A percentile compares a stretch with the other conserved stretches of the same genome.
Evolutionary conservation across 805 yeast species (phyloP).

Genomic region (Candida broadrunensis): DNA sequence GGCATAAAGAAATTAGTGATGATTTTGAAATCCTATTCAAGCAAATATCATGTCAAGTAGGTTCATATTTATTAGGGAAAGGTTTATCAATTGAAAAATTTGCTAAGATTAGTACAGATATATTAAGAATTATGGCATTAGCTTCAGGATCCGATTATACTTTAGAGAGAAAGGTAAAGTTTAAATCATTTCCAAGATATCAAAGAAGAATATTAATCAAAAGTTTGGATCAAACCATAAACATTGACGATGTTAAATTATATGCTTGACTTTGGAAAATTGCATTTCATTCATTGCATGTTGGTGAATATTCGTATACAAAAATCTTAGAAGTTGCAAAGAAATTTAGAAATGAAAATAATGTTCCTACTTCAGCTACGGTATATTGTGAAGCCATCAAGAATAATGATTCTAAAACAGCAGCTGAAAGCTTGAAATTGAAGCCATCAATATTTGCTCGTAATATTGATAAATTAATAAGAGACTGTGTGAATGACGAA

Average conservation of each 20-base stretch:
- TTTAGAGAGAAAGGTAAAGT: constrained; percentile 2
- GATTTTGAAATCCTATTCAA: constrained; percentile 7
- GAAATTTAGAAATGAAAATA: constrained; percentile 6
- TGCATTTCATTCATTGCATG: constrained; percentile 10
- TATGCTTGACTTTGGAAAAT: constrained; percentile 5
- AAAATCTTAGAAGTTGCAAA: constrained; percentile 4
- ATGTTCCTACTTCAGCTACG: constrained; percentile 8
- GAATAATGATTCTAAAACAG: not conserved
- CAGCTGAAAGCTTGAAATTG: constrained; percentile 1
- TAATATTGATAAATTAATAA: constrained; percentile 6
- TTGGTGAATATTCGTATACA: constrained; percentile 7
- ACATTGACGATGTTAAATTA: constrained; percentile 7
- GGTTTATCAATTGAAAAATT: constrained; percentile 4
- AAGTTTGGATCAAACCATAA: constrained; percentile 7
- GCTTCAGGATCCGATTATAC: constrained; percentile 3
- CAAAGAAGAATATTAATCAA: constrained; percentile 3
- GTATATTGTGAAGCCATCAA: constrained; percentile 6
- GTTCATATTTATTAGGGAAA: constrained; percentile 1
- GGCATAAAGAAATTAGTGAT: constrained; percentile 2
- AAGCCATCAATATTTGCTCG: constrained; percentile 9
- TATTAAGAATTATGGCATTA: constrained; percentile 9
- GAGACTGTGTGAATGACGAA: constrained; percentile 2
- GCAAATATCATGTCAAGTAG: constrained; percentile 7
- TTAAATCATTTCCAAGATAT: constrained; percentile 7
- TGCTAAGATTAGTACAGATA: constrained; percentile 7